Conservation (phyloP, 2,329 filamentous ascomycete species). For the Teratosphaeria pseudoeucalypti region DNA sequence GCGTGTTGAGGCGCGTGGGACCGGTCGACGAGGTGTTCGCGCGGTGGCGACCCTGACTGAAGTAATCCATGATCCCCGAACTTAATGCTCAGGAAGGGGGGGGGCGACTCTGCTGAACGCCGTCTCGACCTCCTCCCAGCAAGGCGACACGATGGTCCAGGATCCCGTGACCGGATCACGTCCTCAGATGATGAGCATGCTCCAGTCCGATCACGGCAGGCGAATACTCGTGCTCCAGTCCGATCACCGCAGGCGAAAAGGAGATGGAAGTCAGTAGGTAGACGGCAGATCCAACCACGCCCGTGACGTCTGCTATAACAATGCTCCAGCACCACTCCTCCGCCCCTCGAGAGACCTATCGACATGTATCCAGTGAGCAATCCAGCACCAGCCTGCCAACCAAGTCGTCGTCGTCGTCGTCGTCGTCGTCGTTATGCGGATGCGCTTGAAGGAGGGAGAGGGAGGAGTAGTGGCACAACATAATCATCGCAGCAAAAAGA, state of each 20-base stretch:
- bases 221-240: background rate
- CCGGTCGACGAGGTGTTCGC: conserved; percentile 7
- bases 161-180: background rate
- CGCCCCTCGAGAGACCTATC: background rate
- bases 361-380: background rate
- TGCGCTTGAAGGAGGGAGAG: background rate
- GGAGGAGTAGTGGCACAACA: background rate
- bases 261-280: too few relatives aligned
- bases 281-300: background rate
- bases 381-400: background rate
- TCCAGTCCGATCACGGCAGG: background rate
- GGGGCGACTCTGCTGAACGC: too few relatives aligned
- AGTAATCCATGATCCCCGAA: conserved; percentile 17
- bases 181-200: background rate
- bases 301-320: background rate
- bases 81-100: background rate
- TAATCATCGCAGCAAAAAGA: background rate
- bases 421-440: background rate
- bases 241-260: background rate
- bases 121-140: too few relatives aligned
- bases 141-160: background rate
- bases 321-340: background rate
- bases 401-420: too few relatives aligned
- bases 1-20: conserved; percentile 8
- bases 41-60: conserved; percentile 7